Evolutionary conservation across 2,329 filamentous ascomycete genomes (phyloP).

Genomic region (Didymella segeticola): DNA sequence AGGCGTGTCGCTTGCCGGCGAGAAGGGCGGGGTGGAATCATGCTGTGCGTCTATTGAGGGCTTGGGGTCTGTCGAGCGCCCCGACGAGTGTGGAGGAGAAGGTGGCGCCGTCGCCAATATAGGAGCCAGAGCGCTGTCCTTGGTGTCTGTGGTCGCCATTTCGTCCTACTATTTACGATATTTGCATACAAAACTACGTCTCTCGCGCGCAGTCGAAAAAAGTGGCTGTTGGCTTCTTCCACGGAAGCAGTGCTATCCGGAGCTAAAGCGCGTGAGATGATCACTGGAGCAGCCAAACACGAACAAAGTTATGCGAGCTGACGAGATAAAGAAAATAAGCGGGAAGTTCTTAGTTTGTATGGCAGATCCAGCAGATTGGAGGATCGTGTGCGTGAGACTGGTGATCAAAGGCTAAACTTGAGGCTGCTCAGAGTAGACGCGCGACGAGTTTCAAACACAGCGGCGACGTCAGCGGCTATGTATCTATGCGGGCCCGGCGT

Average conservation of each 20-base stretch:
- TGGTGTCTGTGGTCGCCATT: conserved; percentile 29
- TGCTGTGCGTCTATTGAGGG: conserved; percentile 25
- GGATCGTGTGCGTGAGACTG: conserved; percentile 8
- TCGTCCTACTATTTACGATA: neutral
- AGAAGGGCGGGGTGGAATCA: conserved; percentile 37
- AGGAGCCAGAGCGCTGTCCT: conserved; percentile 17
- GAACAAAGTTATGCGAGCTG: conserved; percentile 12
- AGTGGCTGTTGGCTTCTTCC: conserved; percentile 10
- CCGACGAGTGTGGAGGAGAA: conserved; percentile 36
- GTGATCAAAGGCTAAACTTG: conserved; percentile 21
- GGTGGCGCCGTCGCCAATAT: conserved; percentile 18
- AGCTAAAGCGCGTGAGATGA: conserved; percentile 27
- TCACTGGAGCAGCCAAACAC: conserved; percentile 18
- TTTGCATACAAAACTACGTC: neutral
- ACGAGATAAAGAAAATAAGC: neutral
- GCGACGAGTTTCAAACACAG: conserved; percentile 29
- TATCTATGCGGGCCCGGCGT: neutral
- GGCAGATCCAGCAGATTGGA: conserved; percentile 13
- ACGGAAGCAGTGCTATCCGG: conserved; percentile 29
- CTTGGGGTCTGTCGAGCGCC: conserved; percentile 23
- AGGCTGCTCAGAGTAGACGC: conserved; percentile 12
- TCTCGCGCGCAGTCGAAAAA: neutral
- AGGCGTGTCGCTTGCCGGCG: conserved; percentile 41
- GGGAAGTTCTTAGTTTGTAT: neutral
- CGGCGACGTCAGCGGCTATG: conserved; percentile 38